phyloP scores from a whole-genome alignment of 2,329 filamentous ascomycete genomes.

The Botrytis deweyae region DNA sequence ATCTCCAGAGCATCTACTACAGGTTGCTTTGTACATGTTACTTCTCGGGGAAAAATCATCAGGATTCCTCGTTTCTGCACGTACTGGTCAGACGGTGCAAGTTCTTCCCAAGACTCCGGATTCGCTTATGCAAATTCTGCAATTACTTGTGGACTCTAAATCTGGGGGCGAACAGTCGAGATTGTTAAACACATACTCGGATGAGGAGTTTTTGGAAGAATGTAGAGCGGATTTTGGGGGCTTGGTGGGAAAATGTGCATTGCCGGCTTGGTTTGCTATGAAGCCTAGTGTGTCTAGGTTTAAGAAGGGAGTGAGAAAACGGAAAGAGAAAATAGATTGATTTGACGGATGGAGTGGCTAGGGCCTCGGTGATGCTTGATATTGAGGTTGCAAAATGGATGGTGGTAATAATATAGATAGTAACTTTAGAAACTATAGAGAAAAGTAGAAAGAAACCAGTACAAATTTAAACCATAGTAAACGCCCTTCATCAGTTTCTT shows the following conservation, averaged over 20 bases:
- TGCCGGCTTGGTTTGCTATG: slow-evolving; percentile 21
- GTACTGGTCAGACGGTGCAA: slow-evolving; percentile 18
- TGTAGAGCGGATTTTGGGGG: slow-evolving; percentile 6
- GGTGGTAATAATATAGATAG: not conserved
- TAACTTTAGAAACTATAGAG: not conserved
- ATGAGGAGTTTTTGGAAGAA: slow-evolving; percentile 15
- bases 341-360: too few relatives aligned
- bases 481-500: rapidly evolving
- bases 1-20: slow-evolving; percentile 6
- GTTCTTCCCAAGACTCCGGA: not conserved
- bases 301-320: not conserved
- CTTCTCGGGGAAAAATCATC: not conserved
- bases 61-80: slow-evolving; percentile 13
- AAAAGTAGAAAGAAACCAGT: not conserved
- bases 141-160: slow-evolving; percentile 14
- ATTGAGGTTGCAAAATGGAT: not conserved
- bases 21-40: slow-evolving; percentile 16
- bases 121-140: not conserved
- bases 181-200: slow-evolving; percentile 12
- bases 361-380: too few relatives aligned
- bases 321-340: not conserved
- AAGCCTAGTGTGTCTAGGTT: not conserved
- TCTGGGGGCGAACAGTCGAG: not conserved
- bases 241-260: slow-evolving; percentile 15
- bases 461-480: not conserved